Evolutionary conservation across 306 rosid species (phyloP), one percentile per base, ranked within the genome.

Genomic region (Vigna trinervia): DNA sequence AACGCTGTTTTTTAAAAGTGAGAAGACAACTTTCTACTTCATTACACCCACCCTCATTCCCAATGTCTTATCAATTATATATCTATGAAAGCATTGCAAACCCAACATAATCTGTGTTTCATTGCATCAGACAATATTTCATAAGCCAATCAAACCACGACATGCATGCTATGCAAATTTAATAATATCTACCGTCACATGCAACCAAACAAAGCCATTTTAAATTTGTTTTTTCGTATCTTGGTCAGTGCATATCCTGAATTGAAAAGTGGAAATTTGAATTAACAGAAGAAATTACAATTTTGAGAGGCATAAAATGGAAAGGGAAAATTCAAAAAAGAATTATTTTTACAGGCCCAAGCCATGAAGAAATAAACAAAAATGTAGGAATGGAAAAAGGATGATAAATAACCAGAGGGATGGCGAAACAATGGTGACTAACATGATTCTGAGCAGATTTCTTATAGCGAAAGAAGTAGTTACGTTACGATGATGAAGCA

Each of bases 281-380:
- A 78, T 85, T 80, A 72, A 75, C 58, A 74, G 79, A 65, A 47
- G 76, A 78, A 67, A 75, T 83, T 71, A 78, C 84, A 84, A 50
- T 75, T 90, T 74, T 13, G 59, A 65, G 52, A 30, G 81, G 47
- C 74, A 15, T 69, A 70, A 78, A 72, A 74, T 34, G 76, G 58
- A 62, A 75, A 51, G 19, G 39, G 1, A 56, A 68, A 45, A 34
- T 28, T 12, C 8, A 26, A 63, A 76, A 73, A 80, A 85, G 87
- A 87, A 90, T 88, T 88, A 88, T 88, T 87, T 84, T 87, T 83
- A 89, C 88, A 87, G 45, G 6, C 77, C 71, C 62, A 77, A 41
- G 45, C 84, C 74, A 78, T 69, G 61, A 46, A 74, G 73, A 46
- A 77, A 70, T 56, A 82, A 83, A 48, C 80, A 83, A 75, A 26